These are phyloP conservation scores for Daedaleopsis sinensis DNA, from an alignment of 768 basidiomycete species.

Conservation along the genomic window DNA sequence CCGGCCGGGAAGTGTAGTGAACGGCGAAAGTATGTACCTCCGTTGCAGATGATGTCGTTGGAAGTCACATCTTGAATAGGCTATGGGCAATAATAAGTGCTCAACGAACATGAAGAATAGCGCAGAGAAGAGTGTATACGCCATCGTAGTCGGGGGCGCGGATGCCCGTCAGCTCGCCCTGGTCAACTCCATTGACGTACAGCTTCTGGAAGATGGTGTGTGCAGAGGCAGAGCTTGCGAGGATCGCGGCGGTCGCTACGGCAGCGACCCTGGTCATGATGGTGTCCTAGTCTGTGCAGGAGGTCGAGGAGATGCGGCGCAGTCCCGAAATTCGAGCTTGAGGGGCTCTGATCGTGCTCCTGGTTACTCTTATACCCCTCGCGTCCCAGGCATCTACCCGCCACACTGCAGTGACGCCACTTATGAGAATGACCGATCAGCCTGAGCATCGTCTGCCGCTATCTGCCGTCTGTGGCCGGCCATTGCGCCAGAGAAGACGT, in stretches of 20 bases:
- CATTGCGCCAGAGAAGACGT: neutral
- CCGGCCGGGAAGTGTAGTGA: neutral
- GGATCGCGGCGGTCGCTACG: slow-evolving; percentile 1
- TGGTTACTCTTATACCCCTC: neutral
- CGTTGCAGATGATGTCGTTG: slow-evolving; percentile 60
- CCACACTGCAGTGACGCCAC: neutral
- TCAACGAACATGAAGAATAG: neutral
- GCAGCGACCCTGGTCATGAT: neutral
- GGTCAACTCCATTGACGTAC: slow-evolving; percentile 54
- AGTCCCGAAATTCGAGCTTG: neutral
- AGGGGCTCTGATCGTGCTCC: neutral
- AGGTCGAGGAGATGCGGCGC: neutral
- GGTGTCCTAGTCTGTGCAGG: neutral
- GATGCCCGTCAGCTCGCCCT: slow-evolving; percentile 47
- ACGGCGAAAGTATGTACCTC: slow-evolving; percentile 28
- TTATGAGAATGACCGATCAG: too few species aligned
- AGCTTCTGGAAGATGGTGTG: slow-evolving; percentile 60
- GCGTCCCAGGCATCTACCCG: neutral
- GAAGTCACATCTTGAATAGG: slow-evolving; percentile 59
- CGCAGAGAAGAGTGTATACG: slow-evolving; percentile 34
- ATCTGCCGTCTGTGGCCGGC: too few species aligned
- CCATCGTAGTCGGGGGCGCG: slow-evolving; percentile 51
- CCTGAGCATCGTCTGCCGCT: too few species aligned
- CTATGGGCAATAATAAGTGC: slow-evolving; percentile 28
- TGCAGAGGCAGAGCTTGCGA: slow-evolving; percentile 38